These are phyloP conservation scores for Trichoderma brevicompactum DNA, from an alignment of 2,329 filamentous ascomycete genomes.

Conservation along the genomic window DNA sequence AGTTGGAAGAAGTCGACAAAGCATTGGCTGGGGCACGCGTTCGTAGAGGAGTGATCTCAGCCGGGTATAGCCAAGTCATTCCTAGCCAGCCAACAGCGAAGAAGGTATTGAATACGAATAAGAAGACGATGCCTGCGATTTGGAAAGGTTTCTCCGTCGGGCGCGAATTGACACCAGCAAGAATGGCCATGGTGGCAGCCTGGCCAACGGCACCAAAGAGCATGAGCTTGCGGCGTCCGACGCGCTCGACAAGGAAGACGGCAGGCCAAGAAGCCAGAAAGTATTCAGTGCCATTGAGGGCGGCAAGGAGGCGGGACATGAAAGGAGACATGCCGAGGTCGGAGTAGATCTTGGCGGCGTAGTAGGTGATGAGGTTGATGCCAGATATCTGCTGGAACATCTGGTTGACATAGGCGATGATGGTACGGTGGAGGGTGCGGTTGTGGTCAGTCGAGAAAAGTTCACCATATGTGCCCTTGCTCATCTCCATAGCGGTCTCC, in stretches of 20 bases:
- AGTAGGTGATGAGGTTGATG: conserved; percentile 67
- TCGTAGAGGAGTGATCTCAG: conserved; percentile 68
- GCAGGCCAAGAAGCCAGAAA: conserved; percentile 67
- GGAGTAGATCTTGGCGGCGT: conserved; percentile 62
- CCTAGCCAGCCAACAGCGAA: conserved; percentile 65
- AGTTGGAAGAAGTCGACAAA: conserved; percentile 58
- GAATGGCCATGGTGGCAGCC: conserved; percentile 66
- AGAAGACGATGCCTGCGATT: conserved; percentile 66
- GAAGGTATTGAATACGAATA: conserved; percentile 65
- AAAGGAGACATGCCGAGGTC: conserved; percentile 58
- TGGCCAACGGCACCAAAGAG: conserved; percentile 68
- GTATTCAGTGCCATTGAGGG: conserved; percentile 51
- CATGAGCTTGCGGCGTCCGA: conserved; percentile 73
- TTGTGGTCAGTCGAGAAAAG: conserved; percentile 63
- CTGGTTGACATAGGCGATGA: conserved; percentile 65
- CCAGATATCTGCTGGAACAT: conserved; percentile 69
- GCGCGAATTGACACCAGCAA: conserved; percentile 59
- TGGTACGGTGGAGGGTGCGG: conserved; percentile 61
- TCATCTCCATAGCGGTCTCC: conserved; percentile 70
- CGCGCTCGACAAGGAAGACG: conserved; percentile 66
- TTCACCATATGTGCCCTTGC: conserved; percentile 62
- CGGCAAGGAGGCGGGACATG: conserved; percentile 61
- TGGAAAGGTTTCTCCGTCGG: conserved; percentile 55
- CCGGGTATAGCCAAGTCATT: conserved; percentile 67
- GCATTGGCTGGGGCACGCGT: conserved; percentile 67